A percentile compares a stretch with the other conserved stretches of the same genome.
phyloP scores from a whole-genome alignment of 2,329 filamentous ascomycete species.

The Aureobasidium sp. region DNA sequence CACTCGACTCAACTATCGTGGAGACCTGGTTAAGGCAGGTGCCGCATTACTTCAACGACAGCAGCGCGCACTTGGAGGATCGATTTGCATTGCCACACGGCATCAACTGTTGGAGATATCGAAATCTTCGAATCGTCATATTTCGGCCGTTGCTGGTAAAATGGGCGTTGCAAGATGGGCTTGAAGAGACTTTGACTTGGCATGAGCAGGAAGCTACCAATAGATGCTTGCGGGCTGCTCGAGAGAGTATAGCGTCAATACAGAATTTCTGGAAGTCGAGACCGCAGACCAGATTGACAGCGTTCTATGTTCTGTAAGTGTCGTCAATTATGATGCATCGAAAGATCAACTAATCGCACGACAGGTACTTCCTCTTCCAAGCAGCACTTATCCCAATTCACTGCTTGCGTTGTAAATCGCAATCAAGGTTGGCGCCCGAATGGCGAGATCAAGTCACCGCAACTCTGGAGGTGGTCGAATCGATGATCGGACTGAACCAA shows the following conservation, averaged over 20 bases:
- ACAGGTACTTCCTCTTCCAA: conserved; percentile 41
- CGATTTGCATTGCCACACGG: conserved; percentile 35
- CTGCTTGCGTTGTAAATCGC: conserved; percentile 38
- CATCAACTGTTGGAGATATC: conserved; percentile 37
- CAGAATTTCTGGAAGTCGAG: conserved; percentile 31
- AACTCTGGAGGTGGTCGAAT: conserved; percentile 31
- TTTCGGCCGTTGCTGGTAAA: conserved; percentile 41
- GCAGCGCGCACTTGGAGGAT: conserved; percentile 26
- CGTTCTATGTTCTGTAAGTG: conserved; percentile 36
- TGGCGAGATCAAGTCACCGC: conserved; percentile 37
- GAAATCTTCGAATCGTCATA: conserved; percentile 42
- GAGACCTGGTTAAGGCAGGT: conserved; percentile 34
- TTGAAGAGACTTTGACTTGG: not conserved
- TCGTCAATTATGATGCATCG: not conserved
- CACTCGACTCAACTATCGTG: conserved; percentile 27
- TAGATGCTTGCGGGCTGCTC: conserved; percentile 37
- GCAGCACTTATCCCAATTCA: conserved; percentile 42
- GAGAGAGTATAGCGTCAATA: conserved; percentile 34
- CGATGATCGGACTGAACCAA: conserved; percentile 33
- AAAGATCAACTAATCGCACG: not conserved
- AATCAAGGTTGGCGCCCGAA: conserved; percentile 28
- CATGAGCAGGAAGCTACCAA: conserved; percentile 23
- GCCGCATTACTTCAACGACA: conserved; percentile 28
- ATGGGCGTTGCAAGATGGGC: conserved; percentile 14
- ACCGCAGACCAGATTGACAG: conserved; percentile 33